Evolutionary conservation across 23 red algal genomes (phyloP).

Genomic region (Porphyridium purpureum): DNA sequence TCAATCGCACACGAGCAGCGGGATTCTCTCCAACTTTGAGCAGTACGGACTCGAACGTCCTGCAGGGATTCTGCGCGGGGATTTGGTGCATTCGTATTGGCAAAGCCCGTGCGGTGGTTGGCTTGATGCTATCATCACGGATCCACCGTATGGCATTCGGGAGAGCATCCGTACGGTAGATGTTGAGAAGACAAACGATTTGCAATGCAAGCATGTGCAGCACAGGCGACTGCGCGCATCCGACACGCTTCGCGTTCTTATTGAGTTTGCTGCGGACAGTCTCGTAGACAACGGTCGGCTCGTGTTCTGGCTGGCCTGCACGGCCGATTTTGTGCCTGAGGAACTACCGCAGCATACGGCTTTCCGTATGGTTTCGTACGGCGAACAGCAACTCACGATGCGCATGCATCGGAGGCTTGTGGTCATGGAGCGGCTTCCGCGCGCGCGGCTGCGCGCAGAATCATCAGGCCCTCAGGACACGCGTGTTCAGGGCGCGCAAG

Average conservation of each 20-base stretch:
- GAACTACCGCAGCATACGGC: constrained; percentile 40
- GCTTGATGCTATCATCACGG: constrained; percentile 79
- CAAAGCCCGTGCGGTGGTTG: constrained; percentile 18
- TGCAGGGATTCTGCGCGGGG: constrained; percentile 47
- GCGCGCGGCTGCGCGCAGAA: no score
- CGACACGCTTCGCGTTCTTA: constrained; percentile 35
- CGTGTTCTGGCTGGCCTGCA: constrained; percentile 91
- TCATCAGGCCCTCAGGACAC: no score
- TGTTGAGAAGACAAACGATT: constrained; percentile 21
- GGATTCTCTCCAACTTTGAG: constrained; percentile 61
- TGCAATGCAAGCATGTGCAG: not conserved
- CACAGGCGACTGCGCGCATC: constrained; percentile 30
- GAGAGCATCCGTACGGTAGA: constrained; percentile 69
- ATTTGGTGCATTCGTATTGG: constrained; percentile 24
- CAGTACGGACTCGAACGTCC: constrained; percentile 50
- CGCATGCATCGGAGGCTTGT: constrained; percentile 40
- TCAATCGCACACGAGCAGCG: constrained; percentile 8
- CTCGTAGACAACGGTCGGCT: constrained; percentile 51
- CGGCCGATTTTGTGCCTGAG: constrained; percentile 34
- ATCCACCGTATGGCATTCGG: constrained; percentile 92
- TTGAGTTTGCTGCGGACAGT: constrained; percentile 35
- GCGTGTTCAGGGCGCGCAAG: no score
- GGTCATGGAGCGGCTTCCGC: constrained; percentile 33
- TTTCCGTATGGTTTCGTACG: constrained; percentile 26
- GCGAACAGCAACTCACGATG: constrained; percentile 44